phyloP scores from a whole-genome alignment of 148 eudicot genomes.

The Fagopyrum homotropicum region DNA sequence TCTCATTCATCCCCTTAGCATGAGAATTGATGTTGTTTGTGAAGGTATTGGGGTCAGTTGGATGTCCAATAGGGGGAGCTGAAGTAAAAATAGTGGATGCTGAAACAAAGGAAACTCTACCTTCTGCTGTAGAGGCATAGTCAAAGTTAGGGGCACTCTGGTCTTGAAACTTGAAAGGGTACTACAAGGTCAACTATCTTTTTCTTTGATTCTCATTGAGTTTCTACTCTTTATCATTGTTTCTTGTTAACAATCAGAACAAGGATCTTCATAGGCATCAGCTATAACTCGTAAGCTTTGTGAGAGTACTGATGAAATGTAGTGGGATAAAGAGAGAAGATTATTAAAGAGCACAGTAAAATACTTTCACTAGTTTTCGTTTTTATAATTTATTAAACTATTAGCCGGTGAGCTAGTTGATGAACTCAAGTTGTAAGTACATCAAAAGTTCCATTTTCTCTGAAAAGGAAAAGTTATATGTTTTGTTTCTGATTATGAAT shows the following conservation, averaged over 20 bases:
- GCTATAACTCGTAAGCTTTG: not conserved
- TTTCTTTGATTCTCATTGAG: too few species aligned
- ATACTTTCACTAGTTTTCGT: not conserved
- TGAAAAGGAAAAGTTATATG: too few species aligned
- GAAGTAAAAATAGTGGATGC: too few species aligned
- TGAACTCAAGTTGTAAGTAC: too few species aligned
- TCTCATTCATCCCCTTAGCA: too few species aligned
- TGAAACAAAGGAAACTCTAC: too few species aligned
- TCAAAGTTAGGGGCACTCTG: not conserved
- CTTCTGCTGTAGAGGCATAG: too few species aligned
- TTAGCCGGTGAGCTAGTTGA: not conserved
- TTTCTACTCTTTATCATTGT: not conserved
- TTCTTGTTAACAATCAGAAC: not conserved
- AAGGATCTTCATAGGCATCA: not conserved
- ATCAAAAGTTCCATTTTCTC: too few species aligned
- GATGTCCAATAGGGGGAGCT: too few species aligned
- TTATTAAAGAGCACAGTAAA: not conserved
- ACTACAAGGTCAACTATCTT: too few species aligned
- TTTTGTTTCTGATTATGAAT: not conserved
- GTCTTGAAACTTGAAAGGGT: constrained; percentile 47
- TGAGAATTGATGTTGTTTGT: too few species aligned
- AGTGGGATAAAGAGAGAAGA: not conserved
- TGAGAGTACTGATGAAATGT: not conserved
- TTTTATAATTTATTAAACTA: not conserved
- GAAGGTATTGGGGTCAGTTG: too few species aligned